A percentile compares a stretch with the other conserved stretches of the same genome.
These are phyloP conservation scores for Capsicum rhomboideum DNA, from an alignment of 257 asterid species.

Conservation along the genomic window DNA sequence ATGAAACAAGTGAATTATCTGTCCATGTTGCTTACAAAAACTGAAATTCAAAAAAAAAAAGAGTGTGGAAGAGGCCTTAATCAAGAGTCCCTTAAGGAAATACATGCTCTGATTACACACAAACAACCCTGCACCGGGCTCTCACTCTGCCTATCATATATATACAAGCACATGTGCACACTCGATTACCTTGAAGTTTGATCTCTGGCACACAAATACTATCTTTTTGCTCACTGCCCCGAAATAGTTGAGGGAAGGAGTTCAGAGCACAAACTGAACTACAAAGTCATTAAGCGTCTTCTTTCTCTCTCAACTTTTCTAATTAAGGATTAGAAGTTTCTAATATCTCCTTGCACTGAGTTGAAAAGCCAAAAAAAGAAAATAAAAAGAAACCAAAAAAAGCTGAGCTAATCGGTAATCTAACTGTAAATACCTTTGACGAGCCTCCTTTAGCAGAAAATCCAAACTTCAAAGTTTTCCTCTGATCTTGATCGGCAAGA, in stretches of 20 bases:
- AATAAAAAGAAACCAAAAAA: background rate
- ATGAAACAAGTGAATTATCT: background rate
- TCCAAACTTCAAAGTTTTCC: slow-evolving; percentile 83
- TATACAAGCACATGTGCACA: background rate
- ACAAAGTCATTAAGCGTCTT: background rate
- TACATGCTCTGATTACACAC: background rate
- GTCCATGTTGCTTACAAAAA: background rate
- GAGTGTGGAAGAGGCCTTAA: background rate
- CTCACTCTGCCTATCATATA: background rate
- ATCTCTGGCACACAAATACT: background rate
- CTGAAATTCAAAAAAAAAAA: background rate
- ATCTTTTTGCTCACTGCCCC: background rate
- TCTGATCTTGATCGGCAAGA: slow-evolving; percentile 87
- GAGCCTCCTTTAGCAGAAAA: slow-evolving; percentile 68
- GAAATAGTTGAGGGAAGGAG: background rate
- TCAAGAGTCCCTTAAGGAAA: background rate
- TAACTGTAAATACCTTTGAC: slow-evolving; percentile 41
- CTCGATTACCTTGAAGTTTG: background rate
- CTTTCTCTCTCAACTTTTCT: background rate
- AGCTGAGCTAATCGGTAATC: background rate
- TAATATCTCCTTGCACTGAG: background rate
- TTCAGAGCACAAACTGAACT: background rate
- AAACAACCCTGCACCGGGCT: background rate
- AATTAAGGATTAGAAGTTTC: background rate
- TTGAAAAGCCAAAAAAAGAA: background rate